Evolutionary conservation across 495 filamentous ascomycete species (phyloP), one percentile per base, ranked within the genome.

Genomic region (Penicillium pulvis): DNA sequence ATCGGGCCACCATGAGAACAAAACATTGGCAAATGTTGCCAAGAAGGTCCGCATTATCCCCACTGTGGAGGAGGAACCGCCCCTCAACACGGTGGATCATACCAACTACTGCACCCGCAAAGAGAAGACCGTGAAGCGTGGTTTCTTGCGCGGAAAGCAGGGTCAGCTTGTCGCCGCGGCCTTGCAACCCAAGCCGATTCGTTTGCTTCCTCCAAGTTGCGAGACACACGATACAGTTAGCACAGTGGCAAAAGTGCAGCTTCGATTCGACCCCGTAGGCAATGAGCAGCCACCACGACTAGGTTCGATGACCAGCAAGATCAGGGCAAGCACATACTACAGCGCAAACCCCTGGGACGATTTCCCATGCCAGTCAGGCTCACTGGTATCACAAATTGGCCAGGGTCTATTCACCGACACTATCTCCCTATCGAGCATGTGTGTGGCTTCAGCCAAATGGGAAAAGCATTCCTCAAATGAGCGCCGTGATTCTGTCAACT

Each of bases 31-130:
- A 4, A 77, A 83, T 3, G 71, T 77, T 6, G 75, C 72, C 0
- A 84, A 86, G 57, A 86, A 86, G 63, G 74, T 98, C 44, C 87
- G 87, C 43, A 80, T 98, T 31, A 79, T 95, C n/a, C 95, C 94
- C 8, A 83, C 79, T 0, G 71, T 83, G 7, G 75, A 82, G 14
- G 95, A 95, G 71, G 83, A 88, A 42, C 87, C 94, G 7, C 93
- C 94, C 0, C 74, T 97, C 51, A 86, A 80, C 58, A 70, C 90
- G 23, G 76, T 79, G 23, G 77, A 79, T 20, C 72, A 81, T 14
- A 67, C 77, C n/a, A 75, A 87, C 46, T 96, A 93, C 68, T 75
- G 76, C 36, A 79, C 90, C 53, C 81, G 84, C 31, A 86, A 84
- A 70, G 87, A 92, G 64, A 97, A 96, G 77, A 78, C 78, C 11